Evolutionary conservation across 129 eudicot species (phyloP), one percentile per base, ranked within the genome.

Genomic region (Scalesia atractyloides): DNA sequence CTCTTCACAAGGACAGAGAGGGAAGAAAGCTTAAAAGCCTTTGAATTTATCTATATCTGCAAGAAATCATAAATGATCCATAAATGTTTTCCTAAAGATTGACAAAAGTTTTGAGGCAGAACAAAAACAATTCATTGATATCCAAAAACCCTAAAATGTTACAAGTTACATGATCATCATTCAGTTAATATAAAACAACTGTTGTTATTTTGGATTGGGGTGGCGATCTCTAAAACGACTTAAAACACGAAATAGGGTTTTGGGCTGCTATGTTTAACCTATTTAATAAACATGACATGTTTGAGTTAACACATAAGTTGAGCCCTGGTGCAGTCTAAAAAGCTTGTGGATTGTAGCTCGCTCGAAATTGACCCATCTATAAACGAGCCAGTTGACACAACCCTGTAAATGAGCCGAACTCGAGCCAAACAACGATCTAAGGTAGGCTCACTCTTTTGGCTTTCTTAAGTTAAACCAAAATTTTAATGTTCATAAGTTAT

Each of bases 1-100:
- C 82, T 77, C 82, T 77, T 62, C 72, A 64, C 71, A 39, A 48
- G 69, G 56, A 50, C 4, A 43, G 72, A 77, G 71, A 61, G 76
- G 76, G 77, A 78, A 70, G 46, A 51, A 63, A 52, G 13, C 39
- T 70, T 17, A 24, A 19, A 78, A 51, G 20, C 51, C 57, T 17
- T 26, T 9, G 20, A 5, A 41, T 50, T 16, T 24, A 19, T 69
- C 33, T 77, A 24, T 26, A 5, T 49, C 72, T 77, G 58, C 51
- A 62, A 24, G 6, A 58, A 24, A 2, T 2, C 6, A 9, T 20
- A 53, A 18, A 56, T 56, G 62, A 19, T 19, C 62, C 33, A 56
- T 56, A 20, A 2, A 7, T 1, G 3, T 26, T 26, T 26, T 7
- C 44, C 4, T 1, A 6, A 14, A 18, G n/a, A 4, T 14, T 49